Conservation (phyloP, 2,329 filamentous ascomycete species). For the Fusarium anthophilum region DNA sequence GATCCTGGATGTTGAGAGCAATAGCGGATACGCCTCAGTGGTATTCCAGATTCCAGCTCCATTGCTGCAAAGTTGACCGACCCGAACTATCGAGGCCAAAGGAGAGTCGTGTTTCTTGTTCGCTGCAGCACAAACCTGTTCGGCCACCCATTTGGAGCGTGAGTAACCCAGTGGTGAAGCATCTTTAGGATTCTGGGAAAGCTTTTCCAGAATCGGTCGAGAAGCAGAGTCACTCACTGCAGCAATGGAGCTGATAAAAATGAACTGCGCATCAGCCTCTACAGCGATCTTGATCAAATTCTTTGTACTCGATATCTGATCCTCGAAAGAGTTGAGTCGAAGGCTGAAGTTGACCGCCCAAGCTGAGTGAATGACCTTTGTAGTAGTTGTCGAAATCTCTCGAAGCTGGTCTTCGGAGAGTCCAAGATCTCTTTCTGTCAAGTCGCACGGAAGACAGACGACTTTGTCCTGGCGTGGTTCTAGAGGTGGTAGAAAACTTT, state of each 20-base stretch:
- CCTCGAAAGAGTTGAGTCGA: constrained; percentile 59
- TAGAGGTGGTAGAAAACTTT: constrained; percentile 1
- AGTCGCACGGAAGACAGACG: constrained; percentile 27
- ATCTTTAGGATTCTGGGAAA: constrained; percentile 24
- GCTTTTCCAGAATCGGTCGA: constrained; percentile 46
- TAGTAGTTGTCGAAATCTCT: neutral
- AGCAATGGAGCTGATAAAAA: constrained; percentile 62
- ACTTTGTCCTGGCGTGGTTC: neutral
- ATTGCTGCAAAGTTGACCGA: constrained; percentile 63
- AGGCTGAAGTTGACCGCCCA: constrained; percentile 68
- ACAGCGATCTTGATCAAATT: constrained; percentile 54
- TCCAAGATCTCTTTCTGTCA: constrained; percentile 10
- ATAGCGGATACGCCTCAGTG: constrained; percentile 61
- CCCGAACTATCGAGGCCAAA: constrained; percentile 50
- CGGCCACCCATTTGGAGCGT: constrained; percentile 53
- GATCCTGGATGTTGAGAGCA: constrained; percentile 57
- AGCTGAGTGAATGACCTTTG: constrained; percentile 57
- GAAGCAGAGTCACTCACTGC: constrained; percentile 49
- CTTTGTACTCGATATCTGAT: constrained; percentile 55
- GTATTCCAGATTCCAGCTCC: constrained; percentile 60
- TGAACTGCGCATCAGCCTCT: constrained; percentile 45
- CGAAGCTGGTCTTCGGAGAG: neutral
- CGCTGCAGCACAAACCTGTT: constrained; percentile 50
- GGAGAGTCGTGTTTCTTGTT: neutral
- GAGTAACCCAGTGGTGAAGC: constrained; percentile 55